Percentiles rank a stretch among this genome's conserved stretches.
Conservation (phyloP, 1,284 basidiomycete genomes). For the Amylostereum chailletii region DNA sequence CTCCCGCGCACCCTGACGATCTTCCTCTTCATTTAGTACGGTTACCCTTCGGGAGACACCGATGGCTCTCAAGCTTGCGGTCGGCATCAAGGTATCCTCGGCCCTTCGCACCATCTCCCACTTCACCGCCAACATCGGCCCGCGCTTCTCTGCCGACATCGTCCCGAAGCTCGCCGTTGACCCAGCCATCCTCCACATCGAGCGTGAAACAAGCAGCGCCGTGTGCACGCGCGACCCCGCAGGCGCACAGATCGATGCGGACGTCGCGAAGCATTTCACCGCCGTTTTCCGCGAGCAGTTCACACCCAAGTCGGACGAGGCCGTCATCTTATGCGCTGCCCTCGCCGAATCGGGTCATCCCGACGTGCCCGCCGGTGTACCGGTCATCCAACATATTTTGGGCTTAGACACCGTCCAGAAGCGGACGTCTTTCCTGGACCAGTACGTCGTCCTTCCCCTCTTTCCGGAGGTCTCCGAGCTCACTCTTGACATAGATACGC, state of each 20-base stretch:
- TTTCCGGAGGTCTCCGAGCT: neutral
- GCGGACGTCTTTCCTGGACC: conserved; percentile 32
- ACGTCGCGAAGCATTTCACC: conserved; percentile 39
- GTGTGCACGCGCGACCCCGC: conserved; percentile 21
- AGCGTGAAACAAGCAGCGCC: conserved; percentile 36
- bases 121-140: conserved; percentile 43
- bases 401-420: conserved; percentile 34
- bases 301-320: conserved; percentile 26
- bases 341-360: conserved; percentile 37
- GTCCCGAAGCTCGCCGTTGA: conserved; percentile 36
- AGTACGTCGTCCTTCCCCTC: conserved; percentile 18
- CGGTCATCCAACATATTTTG: conserved; percentile 34
- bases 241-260: conserved; percentile 25
- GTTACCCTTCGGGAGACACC: conserved; percentile 32
- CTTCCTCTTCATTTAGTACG: conserved; percentile 24
- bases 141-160: conserved; percentile 38
- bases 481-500: conserved; percentile 27
- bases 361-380: conserved; percentile 26
- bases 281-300: conserved; percentile 35
- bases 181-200: conserved; percentile 28
- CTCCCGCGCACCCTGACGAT: neutral
- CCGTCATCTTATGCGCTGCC: conserved; percentile 36
- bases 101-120: conserved; percentile 45
- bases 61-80: conserved; percentile 36
- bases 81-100: conserved; percentile 45